A percentile compares a stretch with the other conserved stretches of the same genome.
Conservation (phyloP, 2,329 filamentous ascomycete species). For the Fusarium sp. region DNA sequence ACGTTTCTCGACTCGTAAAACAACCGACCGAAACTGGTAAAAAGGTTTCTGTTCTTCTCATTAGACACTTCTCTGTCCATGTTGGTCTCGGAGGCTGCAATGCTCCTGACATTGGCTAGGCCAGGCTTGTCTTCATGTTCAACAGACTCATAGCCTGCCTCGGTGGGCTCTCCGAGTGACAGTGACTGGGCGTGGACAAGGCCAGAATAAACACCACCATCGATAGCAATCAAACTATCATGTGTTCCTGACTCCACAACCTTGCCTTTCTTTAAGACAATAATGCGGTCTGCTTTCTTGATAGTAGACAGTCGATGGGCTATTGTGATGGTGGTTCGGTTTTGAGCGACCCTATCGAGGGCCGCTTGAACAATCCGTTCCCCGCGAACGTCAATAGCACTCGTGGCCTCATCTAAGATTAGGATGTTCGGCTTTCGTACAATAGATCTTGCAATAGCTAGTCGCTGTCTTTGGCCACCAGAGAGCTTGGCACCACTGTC, state of each 20-base stretch:
- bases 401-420: slow-evolving; percentile 82
- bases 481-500: slow-evolving; percentile 82
- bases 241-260: slow-evolving; percentile 82
- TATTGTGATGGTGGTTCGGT: slow-evolving; percentile 77
- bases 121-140: slow-evolving; percentile 56
- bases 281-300: slow-evolving; percentile 80
- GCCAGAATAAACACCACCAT: slow-evolving; percentile 72
- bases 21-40: slow-evolving; percentile 66
- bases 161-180: slow-evolving; percentile 61
- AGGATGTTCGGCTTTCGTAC: slow-evolving; percentile 76
- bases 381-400: slow-evolving; percentile 67
- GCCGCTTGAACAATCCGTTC: slow-evolving; percentile 73
- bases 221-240: slow-evolving; percentile 70
- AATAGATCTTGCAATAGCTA: slow-evolving; percentile 81
- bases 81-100: slow-evolving; percentile 52
- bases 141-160: slow-evolving; percentile 49
- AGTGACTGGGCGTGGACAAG: slow-evolving; percentile 74
- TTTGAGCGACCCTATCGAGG: slow-evolving; percentile 68
- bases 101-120: slow-evolving; percentile 60
- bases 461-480: slow-evolving; percentile 86
- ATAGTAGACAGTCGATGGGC: slow-evolving; percentile 81
- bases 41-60: slow-evolving; percentile 56
- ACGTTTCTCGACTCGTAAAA: slow-evolving; percentile 65
- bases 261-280: slow-evolving; percentile 77
- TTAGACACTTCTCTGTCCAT: slow-evolving; percentile 35